phyloP scores from a whole-genome alignment of 768 basidiomycete genomes.

The Cystobasidium onofrii region DNA sequence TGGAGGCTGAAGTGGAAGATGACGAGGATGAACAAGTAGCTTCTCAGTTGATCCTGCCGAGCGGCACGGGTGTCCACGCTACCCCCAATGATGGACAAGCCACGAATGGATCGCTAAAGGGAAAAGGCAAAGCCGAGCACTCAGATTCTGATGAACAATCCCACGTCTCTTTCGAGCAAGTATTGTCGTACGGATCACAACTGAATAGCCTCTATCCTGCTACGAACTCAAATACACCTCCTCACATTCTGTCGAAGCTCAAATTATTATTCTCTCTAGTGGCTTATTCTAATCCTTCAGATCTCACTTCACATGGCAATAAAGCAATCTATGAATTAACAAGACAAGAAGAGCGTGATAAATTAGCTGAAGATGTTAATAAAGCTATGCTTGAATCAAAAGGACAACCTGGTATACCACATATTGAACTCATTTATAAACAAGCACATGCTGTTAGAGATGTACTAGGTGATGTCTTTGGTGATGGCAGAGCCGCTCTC shows the following conservation, averaged over 20 bases:
- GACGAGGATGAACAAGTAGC: constrained; percentile 27
- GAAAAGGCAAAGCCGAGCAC: background rate
- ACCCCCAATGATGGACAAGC: background rate
- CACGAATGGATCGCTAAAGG: background rate
- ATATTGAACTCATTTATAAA: constrained; percentile 1
- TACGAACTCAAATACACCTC: background rate
- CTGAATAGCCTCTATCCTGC: constrained; percentile 14
- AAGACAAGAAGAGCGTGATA: constrained; percentile 10
- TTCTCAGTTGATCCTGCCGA: background rate
- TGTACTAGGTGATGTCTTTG: constrained; percentile 18
- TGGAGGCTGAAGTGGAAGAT: background rate
- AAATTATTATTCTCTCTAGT: constrained; percentile 17
- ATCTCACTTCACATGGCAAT: background rate
- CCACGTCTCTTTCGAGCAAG: constrained; percentile 11
- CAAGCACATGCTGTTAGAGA: background rate
- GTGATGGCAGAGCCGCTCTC: constrained; percentile 6
- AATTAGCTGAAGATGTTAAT: constrained; percentile 22
- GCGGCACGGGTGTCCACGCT: background rate
- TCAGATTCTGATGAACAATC: background rate
- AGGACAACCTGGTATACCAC: background rate
- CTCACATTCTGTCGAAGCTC: background rate
- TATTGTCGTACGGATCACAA: constrained; percentile 14
- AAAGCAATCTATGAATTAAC: background rate
- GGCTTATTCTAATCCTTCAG: constrained; percentile 8
- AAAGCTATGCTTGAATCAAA: constrained; percentile 15